Conservation (phyloP, 2,329 filamentous ascomycete species). For the Lasiodiplodia gonubiensis region DNA sequence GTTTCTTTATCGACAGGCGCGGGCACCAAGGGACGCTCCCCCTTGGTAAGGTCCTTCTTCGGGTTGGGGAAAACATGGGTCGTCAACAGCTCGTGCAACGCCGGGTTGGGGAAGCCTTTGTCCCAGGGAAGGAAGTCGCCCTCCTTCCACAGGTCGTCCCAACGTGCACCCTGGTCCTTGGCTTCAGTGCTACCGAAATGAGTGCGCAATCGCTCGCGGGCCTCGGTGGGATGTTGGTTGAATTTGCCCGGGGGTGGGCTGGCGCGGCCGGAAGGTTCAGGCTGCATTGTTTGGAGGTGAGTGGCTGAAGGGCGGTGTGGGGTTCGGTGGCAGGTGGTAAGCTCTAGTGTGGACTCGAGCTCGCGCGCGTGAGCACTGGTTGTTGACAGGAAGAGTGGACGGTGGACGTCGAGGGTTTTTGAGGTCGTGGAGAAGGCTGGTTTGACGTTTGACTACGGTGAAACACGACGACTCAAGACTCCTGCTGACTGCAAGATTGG, state of each 20-base stretch:
- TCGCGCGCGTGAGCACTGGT: not conserved
- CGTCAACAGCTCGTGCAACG: conserved; percentile 60
- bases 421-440: too few relatives aligned
- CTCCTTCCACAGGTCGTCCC: conserved; percentile 63
- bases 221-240: conserved; percentile 24
- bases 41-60: conserved; percentile 45
- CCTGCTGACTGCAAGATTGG: conserved; percentile 8
- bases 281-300: not conserved
- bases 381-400: not conserved
- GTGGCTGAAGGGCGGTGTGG: not conserved
- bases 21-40: conserved; percentile 8
- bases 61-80: conserved; percentile 33
- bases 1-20: conserved; percentile 8
- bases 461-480: not conserved
- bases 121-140: conserved; percentile 64
- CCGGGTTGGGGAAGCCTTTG: conserved; percentile 62
- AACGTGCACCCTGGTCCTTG: conserved; percentile 36
- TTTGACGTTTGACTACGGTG: not conserved
- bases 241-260: conserved; percentile 1
- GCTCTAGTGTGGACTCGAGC: not conserved
- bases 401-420: not conserved
- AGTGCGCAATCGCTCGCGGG: conserved; percentile 15
- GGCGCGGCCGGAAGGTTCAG: not conserved
- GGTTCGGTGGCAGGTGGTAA: not conserved
- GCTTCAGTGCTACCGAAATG: conserved; percentile 17